Percentiles rank a stretch among this genome's conserved stretches.
Evolutionary conservation across 768 basidiomycete genomes (phyloP).

Genomic region (Coprinopsis cinerea): DNA sequence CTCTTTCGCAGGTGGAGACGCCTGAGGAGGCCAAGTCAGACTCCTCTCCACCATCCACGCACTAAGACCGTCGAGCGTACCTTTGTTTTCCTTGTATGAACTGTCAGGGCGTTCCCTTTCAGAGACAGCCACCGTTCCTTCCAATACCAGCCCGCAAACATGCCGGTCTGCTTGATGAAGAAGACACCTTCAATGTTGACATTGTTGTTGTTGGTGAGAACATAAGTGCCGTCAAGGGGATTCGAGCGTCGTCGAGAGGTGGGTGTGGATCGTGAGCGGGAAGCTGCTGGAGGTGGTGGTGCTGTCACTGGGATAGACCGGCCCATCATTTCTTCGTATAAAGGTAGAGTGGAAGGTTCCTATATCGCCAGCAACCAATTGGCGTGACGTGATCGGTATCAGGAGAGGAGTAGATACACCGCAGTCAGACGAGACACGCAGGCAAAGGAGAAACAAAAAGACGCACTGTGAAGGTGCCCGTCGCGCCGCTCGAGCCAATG

Average conservation of each 20-base stretch:
- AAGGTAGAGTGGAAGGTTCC: conserved; percentile 10
- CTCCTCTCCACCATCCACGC: not conserved
- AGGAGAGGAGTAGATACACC: not conserved
- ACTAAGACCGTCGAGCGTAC: conserved; percentile 35
- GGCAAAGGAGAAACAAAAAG: conserved; percentile 3
- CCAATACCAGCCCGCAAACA: conserved; percentile 70
- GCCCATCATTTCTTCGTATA: conserved; percentile 11
- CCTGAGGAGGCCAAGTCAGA: conserved; percentile 10
- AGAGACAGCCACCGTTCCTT: conserved; percentile 72
- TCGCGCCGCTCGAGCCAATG: conserved; percentile 27
- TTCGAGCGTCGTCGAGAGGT: conserved; percentile 14
- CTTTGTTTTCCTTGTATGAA: conserved; percentile 63
- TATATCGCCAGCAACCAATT: not conserved
- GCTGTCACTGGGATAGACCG: not conserved
- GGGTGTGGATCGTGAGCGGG: conserved; percentile 11
- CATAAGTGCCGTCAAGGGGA: conserved; percentile 7
- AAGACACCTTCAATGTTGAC: conserved; percentile 54
- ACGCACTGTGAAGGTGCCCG: conserved; percentile 27
- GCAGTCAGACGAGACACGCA: not conserved
- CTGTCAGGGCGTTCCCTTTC: conserved; percentile 54
- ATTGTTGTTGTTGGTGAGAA: conserved; percentile 16
- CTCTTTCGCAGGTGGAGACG: conserved; percentile 18
- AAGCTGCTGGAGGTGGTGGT: conserved; percentile 3
- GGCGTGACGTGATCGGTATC: conserved; percentile 2
- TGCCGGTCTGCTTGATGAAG: conserved; percentile 68